These are phyloP conservation scores for Cytospora leucostoma DNA, from an alignment of 2,329 filamentous ascomycete species.

Conservation along the genomic window DNA sequence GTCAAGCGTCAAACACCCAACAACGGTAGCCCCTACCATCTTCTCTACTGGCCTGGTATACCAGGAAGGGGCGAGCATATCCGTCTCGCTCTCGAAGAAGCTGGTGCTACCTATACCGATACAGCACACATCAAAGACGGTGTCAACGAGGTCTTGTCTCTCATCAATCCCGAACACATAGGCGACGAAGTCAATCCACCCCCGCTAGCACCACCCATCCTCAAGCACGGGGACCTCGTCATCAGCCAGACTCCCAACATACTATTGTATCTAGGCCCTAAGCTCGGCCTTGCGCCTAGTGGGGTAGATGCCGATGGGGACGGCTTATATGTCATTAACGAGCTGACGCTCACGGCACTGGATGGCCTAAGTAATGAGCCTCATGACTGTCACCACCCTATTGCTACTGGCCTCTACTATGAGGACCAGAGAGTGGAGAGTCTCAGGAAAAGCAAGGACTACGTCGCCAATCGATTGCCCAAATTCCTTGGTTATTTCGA, in stretches of 20 bases:
- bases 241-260: slow-evolving; percentile 75
- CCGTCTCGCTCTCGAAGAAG: slow-evolving; percentile 72
- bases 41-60: slow-evolving; percentile 71
- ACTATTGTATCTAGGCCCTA: slow-evolving; percentile 66
- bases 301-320: slow-evolving; percentile 41
- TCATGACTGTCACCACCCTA: slow-evolving; percentile 76
- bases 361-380: slow-evolving; percentile 71
- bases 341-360: slow-evolving; percentile 67
- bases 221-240: slow-evolving; percentile 61
- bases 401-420: slow-evolving; percentile 62
- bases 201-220: slow-evolving; percentile 65
- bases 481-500: slow-evolving; percentile 75
- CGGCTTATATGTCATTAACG: slow-evolving; percentile 61
- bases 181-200: slow-evolving; percentile 64
- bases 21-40: slow-evolving; percentile 57
- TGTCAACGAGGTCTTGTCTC: slow-evolving; percentile 49
- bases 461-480: slow-evolving; percentile 63
- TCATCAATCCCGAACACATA: slow-evolving; percentile 46
- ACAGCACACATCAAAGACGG: slow-evolving; percentile 52
- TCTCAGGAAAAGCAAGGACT: slow-evolving; percentile 57
- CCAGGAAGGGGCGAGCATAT: slow-evolving; percentile 76
- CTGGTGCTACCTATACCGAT: slow-evolving; percentile 65
- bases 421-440: slow-evolving; percentile 75
- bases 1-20: slow-evolving; percentile 43
- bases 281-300: slow-evolving; percentile 55